Evolutionary conservation across 139 green algal species (phyloP).

Genomic region (Closterium sp.): DNA sequence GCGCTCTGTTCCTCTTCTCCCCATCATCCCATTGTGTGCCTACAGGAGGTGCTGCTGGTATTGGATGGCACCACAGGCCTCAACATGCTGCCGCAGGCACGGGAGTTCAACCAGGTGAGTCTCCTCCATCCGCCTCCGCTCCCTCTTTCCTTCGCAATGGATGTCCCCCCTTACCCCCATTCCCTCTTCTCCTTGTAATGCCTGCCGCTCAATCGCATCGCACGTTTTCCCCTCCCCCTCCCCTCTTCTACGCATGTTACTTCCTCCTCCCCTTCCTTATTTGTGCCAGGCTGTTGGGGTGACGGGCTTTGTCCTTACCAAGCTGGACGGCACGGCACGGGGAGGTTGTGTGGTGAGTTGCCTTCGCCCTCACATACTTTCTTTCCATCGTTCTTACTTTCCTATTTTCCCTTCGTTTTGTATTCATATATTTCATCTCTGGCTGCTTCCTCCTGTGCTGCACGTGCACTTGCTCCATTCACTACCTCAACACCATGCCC

Average conservation of each 20-base stretch:
- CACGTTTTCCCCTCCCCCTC: not conserved
- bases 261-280: too few species aligned
- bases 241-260: too few species aligned
- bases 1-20: too few species aligned
- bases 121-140: constrained; percentile 3
- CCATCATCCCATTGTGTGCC: not conserved
- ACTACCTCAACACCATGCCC: too few species aligned
- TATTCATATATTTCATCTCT: too few species aligned
- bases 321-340: constrained; percentile 91
- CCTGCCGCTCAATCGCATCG: not conserved
- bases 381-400: too few species aligned
- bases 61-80: constrained; percentile 97
- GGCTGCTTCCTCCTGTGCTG: too few species aligned
- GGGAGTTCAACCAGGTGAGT: constrained; percentile 82
- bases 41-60: constrained; percentile 89
- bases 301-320: constrained; percentile 93
- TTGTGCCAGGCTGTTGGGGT: constrained; percentile 63
- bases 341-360: constrained; percentile 73
- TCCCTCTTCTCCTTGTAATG: not conserved
- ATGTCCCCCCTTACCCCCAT: not conserved
- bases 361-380: too few species aligned
- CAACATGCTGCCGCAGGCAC: constrained; percentile 93
- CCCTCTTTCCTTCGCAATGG: not conserved
- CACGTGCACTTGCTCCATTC: too few species aligned
- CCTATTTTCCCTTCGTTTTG: too few species aligned